Conservation (phyloP, 192 early-diverging fungal genomes). For the Coemansia sp. region DNA sequence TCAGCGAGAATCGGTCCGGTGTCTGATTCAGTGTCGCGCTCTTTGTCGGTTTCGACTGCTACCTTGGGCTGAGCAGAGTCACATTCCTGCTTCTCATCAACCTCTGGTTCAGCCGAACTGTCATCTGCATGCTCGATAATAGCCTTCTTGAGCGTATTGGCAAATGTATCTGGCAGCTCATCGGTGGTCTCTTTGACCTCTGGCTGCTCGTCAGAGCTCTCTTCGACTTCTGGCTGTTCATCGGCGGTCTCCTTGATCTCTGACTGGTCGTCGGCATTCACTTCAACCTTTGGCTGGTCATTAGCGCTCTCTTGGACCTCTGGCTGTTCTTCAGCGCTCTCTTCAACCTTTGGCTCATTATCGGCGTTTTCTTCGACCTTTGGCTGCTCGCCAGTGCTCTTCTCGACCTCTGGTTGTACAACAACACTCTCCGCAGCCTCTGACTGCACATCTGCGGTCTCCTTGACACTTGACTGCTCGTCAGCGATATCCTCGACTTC, state of each 20-base stretch:
- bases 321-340: neutral
- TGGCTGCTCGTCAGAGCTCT: too few relatives aligned
- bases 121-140: neutral
- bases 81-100: neutral
- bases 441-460: neutral
- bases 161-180: constrained; percentile 11
- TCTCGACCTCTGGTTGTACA: neutral
- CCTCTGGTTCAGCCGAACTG: neutral
- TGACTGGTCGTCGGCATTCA: neutral
- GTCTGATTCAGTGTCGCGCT: too few relatives aligned
- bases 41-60: neutral
- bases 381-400: neutral
- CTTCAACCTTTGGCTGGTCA: neutral
- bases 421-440: neutral
- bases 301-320: neutral
- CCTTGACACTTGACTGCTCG: neutral
- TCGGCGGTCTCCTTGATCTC: too few relatives aligned
- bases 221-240: too few relatives aligned
- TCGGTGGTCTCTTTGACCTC: neutral
- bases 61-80: neutral
- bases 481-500: too few relatives aligned
- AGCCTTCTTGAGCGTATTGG: constrained; percentile 10
- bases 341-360: too few relatives aligned
- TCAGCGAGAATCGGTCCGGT: neutral
- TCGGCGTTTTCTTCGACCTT: too few relatives aligned